Base-by-base conservation (phyloP, 176 grass and related monocot genomes). In the Elymus sibiricus region DNA sequence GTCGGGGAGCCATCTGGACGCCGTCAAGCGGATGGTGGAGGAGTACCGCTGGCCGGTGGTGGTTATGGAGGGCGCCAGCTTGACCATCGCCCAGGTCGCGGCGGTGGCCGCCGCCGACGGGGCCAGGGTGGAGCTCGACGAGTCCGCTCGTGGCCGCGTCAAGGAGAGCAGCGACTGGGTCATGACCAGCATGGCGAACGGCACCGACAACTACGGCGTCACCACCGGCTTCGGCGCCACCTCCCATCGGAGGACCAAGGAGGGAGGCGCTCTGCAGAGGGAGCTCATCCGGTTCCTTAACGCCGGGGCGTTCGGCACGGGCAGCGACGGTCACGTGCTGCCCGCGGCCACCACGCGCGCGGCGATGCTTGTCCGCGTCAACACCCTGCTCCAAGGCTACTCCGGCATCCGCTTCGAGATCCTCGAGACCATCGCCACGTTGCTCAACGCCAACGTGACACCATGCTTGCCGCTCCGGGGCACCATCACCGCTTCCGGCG, bases 21-120 rank as follows among this genome's bases (percentile, higher is more conserved):
- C 88, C 39, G 91, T 95, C 15, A 95, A 93, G 91, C 47, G 80
- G 60, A 95, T 95, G 94, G 84, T 91, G 64, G 86, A 70, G 24
- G 94, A 95, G 64, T 95, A 85, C 89, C 80, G 94, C 6, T 6
- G 15, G 60, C 84, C 84, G 17, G 6, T 84, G 86, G 88, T 93
- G 16, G 82, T 40, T 24, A 87, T 95, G 38, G 91, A 95, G 75
- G 94, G 94, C 71, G 89, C 93, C 5, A 86, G 79, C 65, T 83
- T 95, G 21, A 93, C 28, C 42, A 84, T 95, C 64, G 87, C 91
- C 13, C 88, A 95, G 88, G 93, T 95, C 22, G 93, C 93, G 0
- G 92, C 88, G 24, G 92, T 94, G 37, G 94, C 94, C 16, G 67
- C 62, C 1, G 85, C 37, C 46, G 86, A 61, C 86, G 86, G 69